These are phyloP conservation scores for Luffa aegyptiaca DNA, from an alignment of 306 rosid genomes.

Conservation along the genomic window DNA sequence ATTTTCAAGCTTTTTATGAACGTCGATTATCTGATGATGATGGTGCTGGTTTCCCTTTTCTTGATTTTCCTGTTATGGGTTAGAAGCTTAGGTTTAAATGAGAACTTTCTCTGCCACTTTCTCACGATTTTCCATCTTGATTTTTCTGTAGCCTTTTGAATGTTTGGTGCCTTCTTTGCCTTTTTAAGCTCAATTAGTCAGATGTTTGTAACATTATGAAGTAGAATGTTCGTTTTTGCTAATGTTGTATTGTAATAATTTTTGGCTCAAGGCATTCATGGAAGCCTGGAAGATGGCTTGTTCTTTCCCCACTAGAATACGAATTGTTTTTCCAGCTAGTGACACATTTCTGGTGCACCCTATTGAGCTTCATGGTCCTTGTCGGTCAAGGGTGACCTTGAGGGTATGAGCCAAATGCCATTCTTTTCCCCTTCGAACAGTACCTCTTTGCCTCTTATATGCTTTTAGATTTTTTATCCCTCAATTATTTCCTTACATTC, in stretches of 20 bases:
- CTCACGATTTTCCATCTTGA: neutral
- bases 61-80: neutral
- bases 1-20: neutral
- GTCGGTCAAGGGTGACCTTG: constrained; percentile 57
- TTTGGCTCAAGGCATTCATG: constrained; percentile 45
- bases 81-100: neutral
- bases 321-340: constrained; percentile 39
- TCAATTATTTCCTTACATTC: constrained; percentile 8
- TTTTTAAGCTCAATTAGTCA: neutral
- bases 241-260: neutral
- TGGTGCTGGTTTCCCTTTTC: neutral
- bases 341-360: constrained; percentile 52
- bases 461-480: constrained; percentile 5
- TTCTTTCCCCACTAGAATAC: constrained; percentile 25
- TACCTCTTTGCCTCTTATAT: neutral
- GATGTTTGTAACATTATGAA: neutral
- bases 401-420: constrained; percentile 30
- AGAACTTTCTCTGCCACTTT: neutral
- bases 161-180: neutral
- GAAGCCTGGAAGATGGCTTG: constrained; percentile 66
- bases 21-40: neutral
- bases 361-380: constrained; percentile 61
- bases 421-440: neutral
- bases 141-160: neutral
- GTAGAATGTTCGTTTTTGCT: neutral